Evolutionary conservation across 2,329 filamentous ascomycete species (phyloP), one percentile per base, ranked within the genome.

Genomic region (Diaporthe caulivora): DNA sequence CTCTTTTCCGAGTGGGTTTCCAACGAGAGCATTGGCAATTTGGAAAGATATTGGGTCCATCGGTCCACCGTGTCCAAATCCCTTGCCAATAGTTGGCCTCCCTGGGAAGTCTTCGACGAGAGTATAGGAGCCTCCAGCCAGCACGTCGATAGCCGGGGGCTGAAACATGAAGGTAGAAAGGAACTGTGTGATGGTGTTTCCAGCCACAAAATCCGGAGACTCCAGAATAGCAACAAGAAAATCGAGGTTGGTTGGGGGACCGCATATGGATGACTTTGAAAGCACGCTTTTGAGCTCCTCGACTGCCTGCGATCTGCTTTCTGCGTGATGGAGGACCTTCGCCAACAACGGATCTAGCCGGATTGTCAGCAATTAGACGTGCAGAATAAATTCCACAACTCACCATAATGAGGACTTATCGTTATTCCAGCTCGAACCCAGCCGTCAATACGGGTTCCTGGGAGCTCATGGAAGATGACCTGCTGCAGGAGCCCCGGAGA

Each of bases 11-110:
- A 83, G 78, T 0, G 84, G 76, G 70, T 92, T 92, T 0, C 89
- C 90, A 0, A 89, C 90, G 1, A 92, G 83, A 26, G 87, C 81
- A 75, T 92, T 93, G 2, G 88, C 90, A 37, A 91, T 83, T 31
- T 86, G 86, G 58, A 89, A 87, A 1, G 88, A 85, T n/a, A 92
- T 78, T 0, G 86, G 83, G 77, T 92, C 90, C 90, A 92, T 92
- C 0, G 91, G 89, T 0, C 91, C 90, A 5, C 86, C 85, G 42
- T 90, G 87, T 5, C 87, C 87, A 64, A 92, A 88, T 9, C 90
- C 91, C 77, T 87, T 86, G 1, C 89, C 89, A 2, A 90, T 83
- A 0, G 83, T 84, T 3, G 87, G 86, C n/a, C 91, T 82, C 0
- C 87, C 90, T 0, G 89, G 89, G 60, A 86, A 86, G 74, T 92